These are phyloP conservation scores for Pleurotus tuoliensis DNA, from an alignment of 768 basidiomycete species.

Conservation along the genomic window DNA sequence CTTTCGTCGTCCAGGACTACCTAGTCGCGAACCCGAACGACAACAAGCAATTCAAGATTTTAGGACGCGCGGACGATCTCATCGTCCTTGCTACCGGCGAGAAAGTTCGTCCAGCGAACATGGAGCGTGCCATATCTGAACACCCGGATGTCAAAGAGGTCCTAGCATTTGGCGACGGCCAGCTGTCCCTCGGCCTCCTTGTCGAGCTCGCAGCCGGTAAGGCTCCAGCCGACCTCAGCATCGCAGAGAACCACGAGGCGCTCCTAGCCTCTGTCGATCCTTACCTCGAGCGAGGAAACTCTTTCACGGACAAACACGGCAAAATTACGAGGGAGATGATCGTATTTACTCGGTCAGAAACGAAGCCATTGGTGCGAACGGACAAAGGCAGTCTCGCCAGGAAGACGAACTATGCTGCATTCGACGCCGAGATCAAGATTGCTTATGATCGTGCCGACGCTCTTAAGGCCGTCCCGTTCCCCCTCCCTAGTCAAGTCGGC, in stretches of 20 bases:
- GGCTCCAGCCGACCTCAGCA: conserved; percentile 13
- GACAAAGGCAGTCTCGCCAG: conserved; percentile 35
- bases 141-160: conserved; percentile 33
- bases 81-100: conserved; percentile 40
- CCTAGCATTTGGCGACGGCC: conserved; percentile 33
- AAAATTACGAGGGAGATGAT: conserved; percentile 35
- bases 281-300: conserved; percentile 30
- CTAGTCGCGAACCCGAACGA: conserved; percentile 27
- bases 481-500: conserved; percentile 17
- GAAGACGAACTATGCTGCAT: conserved; percentile 25
- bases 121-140: conserved; percentile 29
- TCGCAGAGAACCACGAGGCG: conserved; percentile 12
- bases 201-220: conserved; percentile 25
- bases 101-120: conserved; percentile 30
- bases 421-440: conserved; percentile 29
- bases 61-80: conserved; percentile 37
- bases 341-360: conserved; percentile 26
- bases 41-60: conserved; percentile 27
- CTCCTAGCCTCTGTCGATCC: conserved; percentile 23
- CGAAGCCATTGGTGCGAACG: conserved; percentile 28
- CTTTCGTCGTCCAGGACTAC: conserved; percentile 34
- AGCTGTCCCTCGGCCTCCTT: conserved; percentile 30
- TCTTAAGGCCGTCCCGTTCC: conserved; percentile 19
- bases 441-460: conserved; percentile 27
- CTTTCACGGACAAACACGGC: conserved; percentile 32